Evolutionary conservation across 192 early-diverging fungal genomes (phyloP), one percentile per base, ranked within the genome.

Genomic region (Linnemannia schmuckeri): DNA sequence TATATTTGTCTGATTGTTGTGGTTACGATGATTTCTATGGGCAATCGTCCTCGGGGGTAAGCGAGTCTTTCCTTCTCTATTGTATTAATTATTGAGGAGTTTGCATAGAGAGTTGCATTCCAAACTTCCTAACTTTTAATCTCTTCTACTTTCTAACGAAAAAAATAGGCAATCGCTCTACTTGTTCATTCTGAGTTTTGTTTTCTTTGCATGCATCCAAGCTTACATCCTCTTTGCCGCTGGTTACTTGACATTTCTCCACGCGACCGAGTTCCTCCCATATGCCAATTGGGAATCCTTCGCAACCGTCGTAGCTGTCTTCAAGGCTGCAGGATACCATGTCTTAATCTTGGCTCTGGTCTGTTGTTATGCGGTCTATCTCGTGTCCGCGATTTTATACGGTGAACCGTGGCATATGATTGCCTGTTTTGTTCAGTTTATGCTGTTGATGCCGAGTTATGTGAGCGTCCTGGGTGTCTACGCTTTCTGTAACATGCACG

Each of bases 381-480:
- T 86, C 30, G 8, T 77, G 24, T 81, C 84, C 0, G 78, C 84
- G 0, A n/a, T 81, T 24, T 44, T 86, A n/a, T 86, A 86, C 24
- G 84, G 84, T 15, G 84, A 86, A 27, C 84, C 84, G 10, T 86
- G 84, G 84, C 84, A 86, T 57, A 86, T 86, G 84, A 81, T 86
- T 57, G 79, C 84, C 1, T 86, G 84, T 27, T 86, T 86, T 81
- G 61, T 86, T 52, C 84, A 86, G 57, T 86, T 86, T 22, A 27
- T 86, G 42, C 70, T 86, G 18, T 24, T 86, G 33, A 33, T 86
- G 54, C 84, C 84, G 1, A 81, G 84, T 30, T 86, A 86, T 78
- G 84, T 86, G 61, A 86, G 84, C 49, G 84, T 86, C 7, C 44
- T 86, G 9, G 84, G 84, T 9, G 84, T 86, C 0, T 86, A 86